Base-by-base conservation (phyloP, 805 yeast genomes). In the Candida quercuum region DNA sequence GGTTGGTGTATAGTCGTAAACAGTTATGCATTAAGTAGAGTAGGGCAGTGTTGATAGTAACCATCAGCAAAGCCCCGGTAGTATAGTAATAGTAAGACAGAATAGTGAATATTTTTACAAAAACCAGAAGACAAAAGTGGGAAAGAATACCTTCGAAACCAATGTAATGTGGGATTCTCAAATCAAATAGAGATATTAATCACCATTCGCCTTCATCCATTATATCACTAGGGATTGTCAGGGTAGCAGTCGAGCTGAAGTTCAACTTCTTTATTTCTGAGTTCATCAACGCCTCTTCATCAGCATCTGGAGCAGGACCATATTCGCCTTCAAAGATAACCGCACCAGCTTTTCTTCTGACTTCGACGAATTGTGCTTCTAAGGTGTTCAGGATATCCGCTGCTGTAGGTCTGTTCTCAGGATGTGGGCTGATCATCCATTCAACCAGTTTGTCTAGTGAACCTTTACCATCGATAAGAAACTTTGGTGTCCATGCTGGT, bases 311-410 rank as follows among this genome's bases (percentile, higher is more conserved):
- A 41, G 67, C 66, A 1, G 97, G 96, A 0, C 98, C 99, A 57
- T 74, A 88, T 48, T 93, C 97, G 15, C 97, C 98, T 63, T 91
- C 99, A 52, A 81, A 93, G 45, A 93, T 84, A 2, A 89, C 83
- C 3, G 97, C 96, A 5, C 98, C 96, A 6, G 95, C 86, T 56
- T 83, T 84, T 36, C 96, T 71, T 42, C 91, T 72, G 38, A 71
- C 62, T 46, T 89, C 96, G 28, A 93, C 89, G 41, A 80, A 73
- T 32, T 73, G 69, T 44, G 93, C 78, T 57, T 93, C 97, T 33
- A 72, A 75, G 46, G 80, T 69, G 38, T 68, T 72, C 39, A 93
- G 62, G n/a, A 93, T 69, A 42, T 78, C 75, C 20, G 65, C 71
- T 0, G 95, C 91, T 6, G 81, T 76, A n/a, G 96, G 96, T 45